Conservation (phyloP, 2,329 filamentous ascomycete species). For the Incumbomyces delicatus region DNA sequence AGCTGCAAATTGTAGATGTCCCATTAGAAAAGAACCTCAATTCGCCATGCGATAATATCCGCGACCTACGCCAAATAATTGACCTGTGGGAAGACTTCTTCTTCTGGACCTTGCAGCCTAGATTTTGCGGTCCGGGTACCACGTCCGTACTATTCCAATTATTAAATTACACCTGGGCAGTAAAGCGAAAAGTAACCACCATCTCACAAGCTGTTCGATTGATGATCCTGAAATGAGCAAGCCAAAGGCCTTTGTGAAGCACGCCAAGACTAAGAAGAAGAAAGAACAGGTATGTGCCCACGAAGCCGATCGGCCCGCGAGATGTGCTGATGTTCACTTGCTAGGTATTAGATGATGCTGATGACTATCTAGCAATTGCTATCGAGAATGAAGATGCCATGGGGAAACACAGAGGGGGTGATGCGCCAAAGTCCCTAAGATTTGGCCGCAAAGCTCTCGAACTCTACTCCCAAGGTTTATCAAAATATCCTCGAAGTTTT, state of each 20-base stretch:
- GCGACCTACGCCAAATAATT: no score
- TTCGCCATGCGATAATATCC: no score
- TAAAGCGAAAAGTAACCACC: no score
- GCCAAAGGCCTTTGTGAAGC: constrained; percentile 21
- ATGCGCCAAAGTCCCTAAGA: constrained; percentile 54
- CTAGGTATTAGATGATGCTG: constrained; percentile 49
- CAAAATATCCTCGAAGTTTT: constrained; percentile 51
- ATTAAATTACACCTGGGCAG: no score
- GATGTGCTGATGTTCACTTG: constrained; percentile 9
- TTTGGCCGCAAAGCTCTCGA: constrained; percentile 54
- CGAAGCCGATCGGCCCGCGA: constrained; percentile 2
- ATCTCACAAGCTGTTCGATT: no score
- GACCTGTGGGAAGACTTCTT: no score
- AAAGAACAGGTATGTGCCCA: constrained; percentile 27
- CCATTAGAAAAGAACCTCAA: no score
- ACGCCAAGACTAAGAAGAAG: constrained; percentile 20
- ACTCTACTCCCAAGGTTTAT: constrained; percentile 54
- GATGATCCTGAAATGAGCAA: constrained; percentile 8
- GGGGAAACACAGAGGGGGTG: constrained; percentile 65
- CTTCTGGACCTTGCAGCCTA: no score
- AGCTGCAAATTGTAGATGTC: no score
- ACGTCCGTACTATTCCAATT: no score
- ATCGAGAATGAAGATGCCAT: constrained; percentile 62
- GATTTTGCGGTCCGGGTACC: no score
- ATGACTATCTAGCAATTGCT: constrained; percentile 60